Evolutionary conservation across 768 basidiomycete genomes (phyloP), one percentile per base, ranked within the genome.

Genomic region (Antrodiella citrinella): DNA sequence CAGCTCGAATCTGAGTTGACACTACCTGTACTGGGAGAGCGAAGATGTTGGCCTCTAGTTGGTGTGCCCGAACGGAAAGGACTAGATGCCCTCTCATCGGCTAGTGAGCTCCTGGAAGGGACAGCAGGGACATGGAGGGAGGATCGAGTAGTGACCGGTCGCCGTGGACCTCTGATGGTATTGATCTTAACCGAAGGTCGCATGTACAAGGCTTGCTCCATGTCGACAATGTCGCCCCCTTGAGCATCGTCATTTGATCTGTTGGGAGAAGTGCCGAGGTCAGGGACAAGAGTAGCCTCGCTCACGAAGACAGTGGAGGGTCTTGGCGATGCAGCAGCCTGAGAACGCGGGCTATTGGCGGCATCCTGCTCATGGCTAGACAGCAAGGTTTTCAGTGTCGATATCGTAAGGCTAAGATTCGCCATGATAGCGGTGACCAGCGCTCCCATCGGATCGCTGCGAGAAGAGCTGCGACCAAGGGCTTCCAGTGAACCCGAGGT

Each of bases 401-500:
- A 35, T 7, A 35, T 35, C 30, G 30, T 35, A 15, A 35, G 30
- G 30, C 30, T 35, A 7, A 35, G 30, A 35, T 35, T 35, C 7
- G 30, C 30, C 30, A 35, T 35, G 15, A 35, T 35, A 15, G 30
- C 30, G 7, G 30, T 35, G 30, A 35, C 30, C 30, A 35, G 30
- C 7, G 30, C 30, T 7, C 30, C 30, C 30, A 35, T 35, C 30
- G 30, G 30, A 15, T 35, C 30, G 30, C 30, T 35, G 30, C 30
- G 30, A 7, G 30, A 35, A 7, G 30, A 35, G 30, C 30, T 35
- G 30, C 30, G 7, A 35, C 30, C 30, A 7, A 35, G 30, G 7
- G 30, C 30, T 35, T 35, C 30, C 30, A 35, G 15, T 35, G 72
- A 69, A 26, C 65, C 71, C n/a, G 77, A 66, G 3, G 30, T 7